A percentile compares a stretch with the other conserved stretches of the same genome.
Evolutionary conservation across 257 asterid species (phyloP).

Genomic region (Solanum verrucosum): DNA sequence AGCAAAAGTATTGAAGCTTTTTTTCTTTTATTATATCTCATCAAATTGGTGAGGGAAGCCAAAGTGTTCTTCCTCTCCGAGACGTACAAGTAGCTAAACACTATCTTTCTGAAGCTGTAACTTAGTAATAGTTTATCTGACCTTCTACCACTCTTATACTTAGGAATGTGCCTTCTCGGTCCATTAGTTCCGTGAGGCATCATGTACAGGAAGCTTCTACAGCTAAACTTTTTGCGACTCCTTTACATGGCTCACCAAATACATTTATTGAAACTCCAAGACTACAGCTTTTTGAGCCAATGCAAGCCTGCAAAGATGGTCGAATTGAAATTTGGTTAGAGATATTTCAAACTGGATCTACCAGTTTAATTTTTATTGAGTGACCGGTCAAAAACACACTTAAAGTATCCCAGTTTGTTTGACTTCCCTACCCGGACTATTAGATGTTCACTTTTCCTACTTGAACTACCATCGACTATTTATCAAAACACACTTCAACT

Average conservation of each 20-base stretch:
- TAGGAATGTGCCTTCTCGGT: neutral
- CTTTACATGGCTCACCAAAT: conserved; percentile 76
- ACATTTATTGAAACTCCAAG: conserved; percentile 46
- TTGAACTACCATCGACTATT: neutral
- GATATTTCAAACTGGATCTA: neutral
- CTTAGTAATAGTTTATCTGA: neutral
- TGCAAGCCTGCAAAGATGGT: conserved; percentile 49
- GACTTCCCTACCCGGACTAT: neutral
- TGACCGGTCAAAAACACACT: neutral
- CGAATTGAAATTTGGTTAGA: neutral
- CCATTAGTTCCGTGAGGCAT: neutral
- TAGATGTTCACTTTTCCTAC: neutral
- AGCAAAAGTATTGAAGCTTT: neutral
- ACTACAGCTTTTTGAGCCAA: conserved; percentile 64
- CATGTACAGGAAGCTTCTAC: conserved; percentile 79
- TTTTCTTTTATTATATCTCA: neutral
- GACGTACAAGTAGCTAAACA: neutral
- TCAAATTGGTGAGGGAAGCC: neutral
- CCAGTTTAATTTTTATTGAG: neutral
- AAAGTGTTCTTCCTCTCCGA: neutral
- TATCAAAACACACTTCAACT: neutral
- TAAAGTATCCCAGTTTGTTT: neutral
- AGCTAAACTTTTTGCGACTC: conserved; percentile 54
- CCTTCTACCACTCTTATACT: neutral
- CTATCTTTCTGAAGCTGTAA: neutral